phyloP scores from a whole-genome alignment of 768 basidiomycete species.

The Sutorius australiensis region DNA sequence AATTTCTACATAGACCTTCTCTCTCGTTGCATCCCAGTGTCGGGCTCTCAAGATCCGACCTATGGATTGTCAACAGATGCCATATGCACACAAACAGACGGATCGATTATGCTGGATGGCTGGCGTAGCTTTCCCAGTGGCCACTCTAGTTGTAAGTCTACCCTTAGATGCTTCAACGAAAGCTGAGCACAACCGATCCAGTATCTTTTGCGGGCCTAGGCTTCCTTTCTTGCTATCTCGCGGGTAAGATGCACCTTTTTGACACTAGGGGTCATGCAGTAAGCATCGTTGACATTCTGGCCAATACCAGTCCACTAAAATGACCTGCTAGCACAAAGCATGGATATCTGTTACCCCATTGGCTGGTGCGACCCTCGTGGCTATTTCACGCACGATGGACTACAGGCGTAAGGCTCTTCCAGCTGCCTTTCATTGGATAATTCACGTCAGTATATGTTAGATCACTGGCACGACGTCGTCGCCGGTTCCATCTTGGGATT shows the following conservation, averaged over 20 bases:
- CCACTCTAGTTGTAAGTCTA: conserved; percentile 73
- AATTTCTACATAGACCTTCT: conserved; percentile 22
- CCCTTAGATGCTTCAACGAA: neutral
- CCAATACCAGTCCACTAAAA: neutral
- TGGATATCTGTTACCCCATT: conserved; percentile 83
- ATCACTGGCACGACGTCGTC: conserved; percentile 91
- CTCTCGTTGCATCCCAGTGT: conserved; percentile 57
- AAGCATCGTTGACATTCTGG: conserved; percentile 17
- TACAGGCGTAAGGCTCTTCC: conserved; percentile 57
- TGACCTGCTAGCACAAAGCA: conserved; percentile 54
- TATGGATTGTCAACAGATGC: conserved; percentile 72
- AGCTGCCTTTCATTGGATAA: conserved; percentile 7
- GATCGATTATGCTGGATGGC: conserved; percentile 64
- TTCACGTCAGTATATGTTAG: conserved; percentile 34
- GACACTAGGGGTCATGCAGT: conserved; percentile 74
- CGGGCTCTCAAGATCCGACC: conserved; percentile 60
- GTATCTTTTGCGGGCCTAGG: conserved; percentile 93
- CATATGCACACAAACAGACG: conserved; percentile 75
- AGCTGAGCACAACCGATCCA: conserved; percentile 27
- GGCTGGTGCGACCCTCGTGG: conserved; percentile 70
- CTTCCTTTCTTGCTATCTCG: conserved; percentile 83
- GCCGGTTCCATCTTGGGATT: conserved; percentile 77
- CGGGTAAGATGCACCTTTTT: conserved; percentile 90
- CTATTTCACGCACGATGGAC: conserved; percentile 89
- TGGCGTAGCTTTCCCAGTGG: conserved; percentile 93